Evolutionary conservation across 192 early-diverging fungal species (phyloP).

Genomic region (Pilaira anomala): DNA sequence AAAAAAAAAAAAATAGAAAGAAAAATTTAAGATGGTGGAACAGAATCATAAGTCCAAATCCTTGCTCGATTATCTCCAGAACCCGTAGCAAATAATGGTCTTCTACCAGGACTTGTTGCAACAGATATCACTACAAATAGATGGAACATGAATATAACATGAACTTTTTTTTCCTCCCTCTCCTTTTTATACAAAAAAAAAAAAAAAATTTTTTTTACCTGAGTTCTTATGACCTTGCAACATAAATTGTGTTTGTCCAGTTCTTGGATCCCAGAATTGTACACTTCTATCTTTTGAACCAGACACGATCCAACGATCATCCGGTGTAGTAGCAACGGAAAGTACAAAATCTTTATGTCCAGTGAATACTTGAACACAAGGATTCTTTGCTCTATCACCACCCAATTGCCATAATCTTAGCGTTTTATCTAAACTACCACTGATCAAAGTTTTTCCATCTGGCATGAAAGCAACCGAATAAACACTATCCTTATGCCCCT

Average conservation of each 20-base stretch:
- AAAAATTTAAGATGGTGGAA: not conserved
- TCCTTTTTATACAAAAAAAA: too few relatives aligned
- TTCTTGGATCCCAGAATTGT: slow-evolving; percentile 89
- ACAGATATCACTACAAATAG: slow-evolving; percentile 78
- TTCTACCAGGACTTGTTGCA: slow-evolving; percentile 74
- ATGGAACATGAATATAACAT: slow-evolving; percentile 1
- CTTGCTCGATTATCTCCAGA: slow-evolving; percentile 90
- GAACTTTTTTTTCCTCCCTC: not conserved
- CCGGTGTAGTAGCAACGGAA: slow-evolving; percentile 82
- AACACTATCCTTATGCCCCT: slow-evolving; percentile 94
- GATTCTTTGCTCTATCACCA: slow-evolving; percentile 27
- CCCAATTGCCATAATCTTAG: slow-evolving; percentile 90
- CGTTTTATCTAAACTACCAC: slow-evolving; percentile 90
- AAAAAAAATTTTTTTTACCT: slow-evolving; percentile 50
- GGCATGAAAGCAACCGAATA: slow-evolving; percentile 94
- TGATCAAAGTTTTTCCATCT: slow-evolving; percentile 87
- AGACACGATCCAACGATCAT: slow-evolving; percentile 87
- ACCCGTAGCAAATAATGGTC: slow-evolving; percentile 88
- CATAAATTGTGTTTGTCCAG: slow-evolving; percentile 71
- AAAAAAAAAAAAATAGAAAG: too few relatives aligned
- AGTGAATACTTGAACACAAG: slow-evolving; percentile 45
- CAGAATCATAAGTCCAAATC: slow-evolving; percentile 80
- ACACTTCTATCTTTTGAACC: slow-evolving; percentile 92
- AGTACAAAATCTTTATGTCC: slow-evolving; percentile 94
- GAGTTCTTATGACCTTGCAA: slow-evolving; percentile 98